Base-by-base conservation (phyloP, 2,329 filamentous ascomycete species). In the Xylaria polymorpha region DNA sequence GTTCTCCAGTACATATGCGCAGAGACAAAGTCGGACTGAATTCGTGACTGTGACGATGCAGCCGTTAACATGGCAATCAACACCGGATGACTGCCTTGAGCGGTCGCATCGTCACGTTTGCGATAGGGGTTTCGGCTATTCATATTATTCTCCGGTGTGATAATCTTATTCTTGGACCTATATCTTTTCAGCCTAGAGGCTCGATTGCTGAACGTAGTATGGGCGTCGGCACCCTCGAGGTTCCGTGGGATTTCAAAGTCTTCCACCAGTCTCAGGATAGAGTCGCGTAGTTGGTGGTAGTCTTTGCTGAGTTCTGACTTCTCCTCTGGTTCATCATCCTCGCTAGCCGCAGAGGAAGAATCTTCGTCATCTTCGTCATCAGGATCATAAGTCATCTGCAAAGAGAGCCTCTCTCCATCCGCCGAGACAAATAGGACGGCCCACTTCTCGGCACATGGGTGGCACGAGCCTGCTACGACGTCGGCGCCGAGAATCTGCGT, bases 1-100 rank as follows among this genome's bases (percentile, higher is more conserved):
- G 93, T 94, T 77, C 91, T 92, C 90, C 92, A 95, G 83, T 95
- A 97, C 61, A 93, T 86, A 74, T 97, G 93, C 0, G 93, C 92
- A 37, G 91, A 91, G 59, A 96, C 89, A 75, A 94, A 97, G 77
- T 97, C 93, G 0, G 92, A 92, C 69, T 92, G 89, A 29, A 91
- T 89, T 74, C 92, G 90, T 64, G 92, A 94, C 77, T 93, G 91
- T 0, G 90, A 86, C 73, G 92, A 92, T 18, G 93, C 93, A 20
- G 91, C 90, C 72, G 91, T 90, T 35, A 94, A 86, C 91, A 94
- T 94, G 0, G 87, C 86, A 48, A 93, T 85, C 12, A 94, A 81
- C 5, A 91, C 86, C 0, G 86, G 78, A 32, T 81, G 73, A 12
- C 75, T 69, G 75, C 87, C 83, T 68, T 85, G 12, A 29, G 48